Base-by-base conservation (phyloP, 2,329 filamentous ascomycete species). In the Xylariaceae sp. region DNA sequence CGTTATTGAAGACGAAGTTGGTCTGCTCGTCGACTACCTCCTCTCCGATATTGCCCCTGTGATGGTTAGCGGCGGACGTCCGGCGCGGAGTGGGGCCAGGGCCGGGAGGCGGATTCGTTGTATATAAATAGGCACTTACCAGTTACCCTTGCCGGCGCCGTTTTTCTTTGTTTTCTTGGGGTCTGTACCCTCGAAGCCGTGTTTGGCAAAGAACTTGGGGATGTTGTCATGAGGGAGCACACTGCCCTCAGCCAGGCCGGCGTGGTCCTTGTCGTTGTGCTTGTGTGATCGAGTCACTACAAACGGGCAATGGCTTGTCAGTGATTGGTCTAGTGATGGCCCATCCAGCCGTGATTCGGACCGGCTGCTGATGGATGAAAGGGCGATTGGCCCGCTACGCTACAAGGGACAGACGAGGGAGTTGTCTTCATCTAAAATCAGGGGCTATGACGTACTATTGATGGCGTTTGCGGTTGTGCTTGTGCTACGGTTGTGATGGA, bases 241-340 rank as follows among this genome's bases (percentile, higher is more conserved):
- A 54, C 83, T 85, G 70, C 87, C 88, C 65, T 94, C 88, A 62
- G 87, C 86, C 63, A 89, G 76, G 67, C 81, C 87, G 66, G 84
- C 84, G 77, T 96, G 88, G 79, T 95, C 88, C 76, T 92, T 92
- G 74, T 95, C 90, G 76, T 91, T 95, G 78, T 80, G 83, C 80
- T 97, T 99, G 84, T 92, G 89, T 62, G 92, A 95, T 72, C 94
- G 92, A 78, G 94, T 96, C 92, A 99, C 92, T 96, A 64, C 13
- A 56, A 42, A 57, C 21, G 13, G 8, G 34, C 2, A 26, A 49
- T 21, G 15, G 12, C 36, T 49, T 46, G 47, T 61, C 32, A 61
- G 50, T 12, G 42, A 15, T 39, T 21, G 8, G 16, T 46, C 36
- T 37, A 3, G 10, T 3, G 18, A 9, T 21, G 16, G n/a, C n/a